Conservation (phyloP, 1,139 yeast species). For the Taiozyma onychis region DNA sequence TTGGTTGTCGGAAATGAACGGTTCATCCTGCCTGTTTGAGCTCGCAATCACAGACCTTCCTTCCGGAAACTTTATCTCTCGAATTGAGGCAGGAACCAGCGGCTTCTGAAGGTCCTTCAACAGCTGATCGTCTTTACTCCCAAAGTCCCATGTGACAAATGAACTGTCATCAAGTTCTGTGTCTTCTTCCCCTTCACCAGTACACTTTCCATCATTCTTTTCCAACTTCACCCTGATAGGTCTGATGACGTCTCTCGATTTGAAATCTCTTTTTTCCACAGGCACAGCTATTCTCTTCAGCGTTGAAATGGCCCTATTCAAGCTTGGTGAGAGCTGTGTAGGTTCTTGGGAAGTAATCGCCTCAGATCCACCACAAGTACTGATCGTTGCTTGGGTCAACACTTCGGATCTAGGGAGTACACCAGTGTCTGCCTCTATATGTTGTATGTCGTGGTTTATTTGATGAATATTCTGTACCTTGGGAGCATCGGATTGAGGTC, state of each 20-base stretch:
- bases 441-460: neutral
- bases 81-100: neutral
- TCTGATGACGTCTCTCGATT: neutral
- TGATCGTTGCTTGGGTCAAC: neutral
- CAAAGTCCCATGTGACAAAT: conserved; percentile 2
- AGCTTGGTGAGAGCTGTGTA: neutral
- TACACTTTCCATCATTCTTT: neutral
- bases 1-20: neutral
- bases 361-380: neutral
- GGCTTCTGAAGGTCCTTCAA: neutral
- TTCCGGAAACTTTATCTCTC: neutral
- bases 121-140: neutral
- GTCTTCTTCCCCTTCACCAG: neutral
- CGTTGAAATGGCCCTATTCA: neutral
- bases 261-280: neutral
- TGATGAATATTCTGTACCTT: neutral
- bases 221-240: neutral
- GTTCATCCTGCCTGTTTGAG: neutral
- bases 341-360: neutral
- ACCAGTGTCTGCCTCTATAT: neutral
- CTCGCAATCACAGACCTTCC: neutral
- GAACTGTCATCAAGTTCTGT: neutral
- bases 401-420: neutral
- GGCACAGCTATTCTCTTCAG: neutral
- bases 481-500: neutral